Base-by-base conservation (phyloP, 2,329 filamentous ascomycete genomes). In the Fusarium phyllophilum region DNA sequence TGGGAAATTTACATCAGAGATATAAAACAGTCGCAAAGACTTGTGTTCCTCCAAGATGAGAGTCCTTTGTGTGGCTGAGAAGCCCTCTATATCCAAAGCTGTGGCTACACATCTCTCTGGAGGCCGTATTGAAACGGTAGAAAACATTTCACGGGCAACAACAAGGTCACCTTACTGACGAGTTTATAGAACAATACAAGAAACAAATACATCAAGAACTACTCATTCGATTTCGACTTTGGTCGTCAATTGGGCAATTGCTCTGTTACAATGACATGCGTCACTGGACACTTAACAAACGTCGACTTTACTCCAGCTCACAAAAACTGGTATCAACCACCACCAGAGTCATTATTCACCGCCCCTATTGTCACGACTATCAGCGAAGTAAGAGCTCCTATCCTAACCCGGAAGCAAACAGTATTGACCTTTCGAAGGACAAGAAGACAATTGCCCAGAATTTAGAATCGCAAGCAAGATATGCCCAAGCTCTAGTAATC, bases 1-100 rank as follows among this genome's bases (percentile, higher is more conserved):
- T 38, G 24, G 63, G 46, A 18, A 26, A 12, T 18, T 39, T 44
- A 36, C 55, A 22, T 44, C 22, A 31, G 22, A 66, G 55, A 56
- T 57, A 42, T 42, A 36, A 22, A 44, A 34, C 34, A 26, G 13
- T 36, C 48, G 24, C 52, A 33, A 54, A 72, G 33, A 54, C 29
- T 49, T 34, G 38, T 46, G 41, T 29, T 55, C 20, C 31, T 44
- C 24, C 57, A 58, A 38, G n/a, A 89, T 89, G 83, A 88, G 81
- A 77, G 84, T 89, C 44, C 81, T 89, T 18, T 89, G 87, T 73
- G 87, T 89, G 77, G 87, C 88, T 46, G 88, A 89, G 76, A 89
- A 99, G 87, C 95, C 95, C 41, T 97, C 96, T 46, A 98, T 99
- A 72, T 94, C 96, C 66, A 98, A 96, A 83, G 95, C 96, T 42